phyloP scores from a whole-genome alignment of 2,329 filamentous ascomycete genomes.

The Calonectria hongkongensis region DNA sequence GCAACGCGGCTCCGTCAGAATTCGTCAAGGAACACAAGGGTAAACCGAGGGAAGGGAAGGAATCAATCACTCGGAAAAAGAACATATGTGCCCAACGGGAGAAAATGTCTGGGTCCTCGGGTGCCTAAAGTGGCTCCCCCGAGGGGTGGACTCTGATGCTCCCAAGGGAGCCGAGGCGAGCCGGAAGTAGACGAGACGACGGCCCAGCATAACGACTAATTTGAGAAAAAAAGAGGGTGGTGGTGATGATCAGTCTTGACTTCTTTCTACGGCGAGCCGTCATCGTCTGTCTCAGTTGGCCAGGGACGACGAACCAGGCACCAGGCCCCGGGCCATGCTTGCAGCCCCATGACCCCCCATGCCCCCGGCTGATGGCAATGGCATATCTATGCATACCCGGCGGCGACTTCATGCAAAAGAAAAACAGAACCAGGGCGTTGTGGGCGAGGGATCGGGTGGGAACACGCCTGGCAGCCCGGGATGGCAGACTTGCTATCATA shows the following conservation, averaged over 20 bases:
- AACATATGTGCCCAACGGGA: constrained; percentile 23
- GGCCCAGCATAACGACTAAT: background rate
- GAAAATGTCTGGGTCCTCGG: constrained; percentile 15
- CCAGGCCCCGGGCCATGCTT: background rate
- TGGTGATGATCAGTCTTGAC: constrained; percentile 4
- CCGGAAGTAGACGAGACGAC: constrained; percentile 29
- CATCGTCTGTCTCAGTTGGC: background rate
- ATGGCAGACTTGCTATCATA: constrained; percentile 6
- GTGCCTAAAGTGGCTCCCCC: constrained; percentile 45
- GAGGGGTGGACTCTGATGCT: constrained; percentile 22
- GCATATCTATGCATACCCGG: too few relatives aligned
- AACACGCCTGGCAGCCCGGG: constrained; percentile 4
- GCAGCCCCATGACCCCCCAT: background rate
- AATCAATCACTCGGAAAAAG: background rate
- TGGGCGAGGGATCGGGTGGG: background rate
- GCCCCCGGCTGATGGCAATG: background rate
- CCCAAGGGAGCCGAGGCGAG: constrained; percentile 39
- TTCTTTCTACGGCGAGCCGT: background rate
- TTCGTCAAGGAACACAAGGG: background rate
- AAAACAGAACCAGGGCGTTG: background rate
- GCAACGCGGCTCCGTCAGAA: constrained; percentile 1
- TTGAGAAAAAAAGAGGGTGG: constrained; percentile 1
- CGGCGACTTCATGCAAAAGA: too few relatives aligned
- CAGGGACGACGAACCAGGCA: background rate
- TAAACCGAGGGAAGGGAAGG: background rate